Percentiles rank a stretch among this genome's conserved stretches.
phyloP scores from a whole-genome alignment of 345 rosid species.

The Eucalyptus sp. region DNA sequence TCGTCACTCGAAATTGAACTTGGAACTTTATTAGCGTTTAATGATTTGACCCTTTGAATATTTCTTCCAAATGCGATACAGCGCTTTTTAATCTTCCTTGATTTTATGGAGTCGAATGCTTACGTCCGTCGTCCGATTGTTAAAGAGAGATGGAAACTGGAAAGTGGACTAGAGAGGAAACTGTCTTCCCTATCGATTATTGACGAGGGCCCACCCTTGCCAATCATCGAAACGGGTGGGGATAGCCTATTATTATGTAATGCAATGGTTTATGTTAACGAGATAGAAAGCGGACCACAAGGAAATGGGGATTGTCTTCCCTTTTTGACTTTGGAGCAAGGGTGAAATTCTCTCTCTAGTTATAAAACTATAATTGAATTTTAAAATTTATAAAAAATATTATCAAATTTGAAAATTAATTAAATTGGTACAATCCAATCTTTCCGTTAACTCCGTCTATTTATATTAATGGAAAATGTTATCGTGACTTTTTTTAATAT shows the following conservation, averaged over 20 bases:
- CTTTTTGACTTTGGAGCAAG: neutral
- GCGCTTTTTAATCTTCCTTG: neutral
- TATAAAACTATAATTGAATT: too few species aligned
- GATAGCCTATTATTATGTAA: too few species aligned
- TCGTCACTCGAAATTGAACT: neutral
- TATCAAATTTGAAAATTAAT: accelerated
- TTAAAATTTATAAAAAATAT: too few species aligned
- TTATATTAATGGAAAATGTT: too few species aligned
- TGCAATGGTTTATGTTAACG: too few species aligned
- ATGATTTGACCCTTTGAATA: neutral
- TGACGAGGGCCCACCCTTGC: too few species aligned
- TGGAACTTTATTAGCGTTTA: neutral
- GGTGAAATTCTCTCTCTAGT: neutral
- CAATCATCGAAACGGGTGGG: neutral
- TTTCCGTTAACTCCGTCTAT: accelerated
- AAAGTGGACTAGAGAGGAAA: neutral
- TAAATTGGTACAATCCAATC: too few species aligned
- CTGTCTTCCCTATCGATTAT: neutral
- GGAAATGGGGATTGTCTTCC: neutral
- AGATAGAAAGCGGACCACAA: neutral
- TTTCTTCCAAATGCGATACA: neutral
- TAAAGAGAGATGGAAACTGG: neutral
- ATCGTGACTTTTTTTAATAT: too few species aligned
- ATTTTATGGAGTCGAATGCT: neutral
- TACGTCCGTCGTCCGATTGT: neutral